Evolutionary conservation across 352 stramenopile species (phyloP).

Genomic region (Elongisporangium undulatum): DNA sequence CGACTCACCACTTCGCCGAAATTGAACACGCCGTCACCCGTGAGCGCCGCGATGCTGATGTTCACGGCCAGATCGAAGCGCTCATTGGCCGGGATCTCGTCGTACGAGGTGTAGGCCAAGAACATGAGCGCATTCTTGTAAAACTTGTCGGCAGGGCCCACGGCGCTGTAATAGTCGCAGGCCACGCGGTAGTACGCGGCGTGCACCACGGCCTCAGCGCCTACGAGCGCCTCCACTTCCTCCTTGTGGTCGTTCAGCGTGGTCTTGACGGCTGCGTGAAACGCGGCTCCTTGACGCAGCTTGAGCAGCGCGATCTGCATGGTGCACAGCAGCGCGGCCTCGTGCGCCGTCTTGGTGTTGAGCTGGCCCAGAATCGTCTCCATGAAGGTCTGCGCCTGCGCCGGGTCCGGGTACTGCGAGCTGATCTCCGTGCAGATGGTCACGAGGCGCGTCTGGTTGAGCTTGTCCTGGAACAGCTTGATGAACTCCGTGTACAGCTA

Average conservation of each 20-base stretch:
- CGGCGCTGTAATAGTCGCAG: constrained; percentile 90
- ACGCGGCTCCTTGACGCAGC: constrained; percentile 50
- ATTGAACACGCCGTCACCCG: constrained; percentile 97
- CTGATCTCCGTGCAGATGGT: constrained; percentile 91
- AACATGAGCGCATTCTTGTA: constrained; percentile 97
- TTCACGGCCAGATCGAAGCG: constrained; percentile 90
- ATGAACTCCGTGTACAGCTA: constrained; percentile 95
- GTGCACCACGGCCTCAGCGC: constrained; percentile 90
- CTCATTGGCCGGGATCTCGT: constrained; percentile 79
- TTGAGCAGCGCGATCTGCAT: constrained; percentile 79
- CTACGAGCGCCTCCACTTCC: constrained; percentile 75
- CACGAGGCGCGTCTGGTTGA: constrained; percentile 95
- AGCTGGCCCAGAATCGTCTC: constrained; percentile 54
- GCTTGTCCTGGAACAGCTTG: constrained; percentile 90
- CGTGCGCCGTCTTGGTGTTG: constrained; percentile 56
- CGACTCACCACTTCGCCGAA: constrained; percentile 94
- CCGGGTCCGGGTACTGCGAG: constrained; percentile 54
- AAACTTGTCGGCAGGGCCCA: constrained; percentile 94
- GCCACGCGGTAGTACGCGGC: constrained; percentile 90
- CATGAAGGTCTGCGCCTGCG: constrained; percentile 69
- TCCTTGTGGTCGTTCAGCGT: constrained; percentile 70
- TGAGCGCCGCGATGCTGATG: constrained; percentile 95
- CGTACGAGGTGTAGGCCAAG: constrained; percentile 93
- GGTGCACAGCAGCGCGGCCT: constrained; percentile 66
- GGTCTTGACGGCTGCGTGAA: constrained; percentile 58